Evolutionary conservation across 352 stramenopile species (phyloP).

Genomic region (Phytophthora cajani): DNA sequence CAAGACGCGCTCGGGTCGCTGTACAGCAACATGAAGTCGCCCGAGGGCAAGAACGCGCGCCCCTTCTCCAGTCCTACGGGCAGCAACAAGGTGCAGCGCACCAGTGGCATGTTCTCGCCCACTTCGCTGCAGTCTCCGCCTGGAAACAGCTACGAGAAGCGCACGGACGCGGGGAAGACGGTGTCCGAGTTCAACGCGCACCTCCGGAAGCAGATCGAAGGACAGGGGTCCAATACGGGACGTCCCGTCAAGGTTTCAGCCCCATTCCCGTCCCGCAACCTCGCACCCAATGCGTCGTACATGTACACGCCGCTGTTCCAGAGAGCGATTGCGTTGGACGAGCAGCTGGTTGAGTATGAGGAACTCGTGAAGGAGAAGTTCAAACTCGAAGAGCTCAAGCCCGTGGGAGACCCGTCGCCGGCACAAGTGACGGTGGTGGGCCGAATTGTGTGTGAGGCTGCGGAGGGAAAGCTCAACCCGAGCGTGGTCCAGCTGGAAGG

Average conservation of each 20-base stretch:
- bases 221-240: constrained; percentile 19
- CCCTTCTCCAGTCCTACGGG: constrained; percentile 66
- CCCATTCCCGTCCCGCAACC: constrained; percentile 70
- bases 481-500: constrained; percentile 87
- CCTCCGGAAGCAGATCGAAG: constrained; percentile 60
- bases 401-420: constrained; percentile 77
- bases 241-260: constrained; percentile 33
- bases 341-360: constrained; percentile 81
- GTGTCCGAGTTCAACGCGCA: constrained; percentile 84
- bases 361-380: constrained; percentile 72
- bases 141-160: constrained; percentile 76
- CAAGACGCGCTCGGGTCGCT: constrained; percentile 69
- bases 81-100: constrained; percentile 72
- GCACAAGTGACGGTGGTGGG: constrained; percentile 81
- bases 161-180: constrained; percentile 76
- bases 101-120: constrained; percentile 76
- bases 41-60: constrained; percentile 69
- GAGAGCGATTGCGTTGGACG: constrained; percentile 75
- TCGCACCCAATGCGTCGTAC: constrained; percentile 63
- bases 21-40: constrained; percentile 66
- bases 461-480: constrained; percentile 84
- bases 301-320: constrained; percentile 90
- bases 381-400: constrained; percentile 66
- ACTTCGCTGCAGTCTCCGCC: constrained; percentile 77
- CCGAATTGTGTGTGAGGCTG: constrained; percentile 84